These are phyloP conservation scores for Elaeis oleifera DNA, from an alignment of 202 grass and related monocot species.

Conservation along the genomic window DNA sequence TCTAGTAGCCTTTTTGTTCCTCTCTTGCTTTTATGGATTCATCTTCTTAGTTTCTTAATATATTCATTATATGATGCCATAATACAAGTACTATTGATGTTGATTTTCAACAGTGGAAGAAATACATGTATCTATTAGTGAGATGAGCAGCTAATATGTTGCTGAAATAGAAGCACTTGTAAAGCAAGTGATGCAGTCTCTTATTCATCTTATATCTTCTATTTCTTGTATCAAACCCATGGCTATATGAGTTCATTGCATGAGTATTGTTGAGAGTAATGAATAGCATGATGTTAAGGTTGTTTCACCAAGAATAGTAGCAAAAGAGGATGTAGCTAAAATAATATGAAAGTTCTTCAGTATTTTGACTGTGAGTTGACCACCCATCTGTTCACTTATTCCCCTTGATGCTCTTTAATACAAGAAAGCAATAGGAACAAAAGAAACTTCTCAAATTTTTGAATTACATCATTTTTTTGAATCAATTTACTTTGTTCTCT, in stretches of 20 bases:
- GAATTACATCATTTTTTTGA: too few species aligned
- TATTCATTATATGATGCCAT: not conserved
- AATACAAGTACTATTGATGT: slow-evolving; percentile 52
- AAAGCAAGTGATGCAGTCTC: slow-evolving; percentile 35
- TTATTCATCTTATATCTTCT: slow-evolving; percentile 5
- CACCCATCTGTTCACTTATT: not conserved
- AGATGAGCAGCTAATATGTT: slow-evolving; percentile 42
- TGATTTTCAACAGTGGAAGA: slow-evolving; percentile 66
- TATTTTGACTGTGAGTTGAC: slow-evolving; percentile 51
- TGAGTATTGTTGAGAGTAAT: slow-evolving; percentile 44
- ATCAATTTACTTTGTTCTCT: not conserved
- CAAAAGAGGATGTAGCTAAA: not conserved
- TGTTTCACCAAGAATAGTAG: slow-evolving; percentile 37
- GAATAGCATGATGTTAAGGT: slow-evolving; percentile 59
- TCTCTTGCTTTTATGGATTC: too few species aligned
- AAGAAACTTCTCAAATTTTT: too few species aligned
- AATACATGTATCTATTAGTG: slow-evolving; percentile 27
- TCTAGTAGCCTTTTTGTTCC: too few species aligned
- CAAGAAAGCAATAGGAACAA: too few species aligned
- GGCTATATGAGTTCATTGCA: slow-evolving; percentile 24
- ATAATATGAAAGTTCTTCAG: slow-evolving; percentile 45
- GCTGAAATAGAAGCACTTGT: slow-evolving; percentile 65
- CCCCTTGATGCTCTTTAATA: too few species aligned
- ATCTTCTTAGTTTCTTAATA: too few species aligned
- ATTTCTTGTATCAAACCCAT: not conserved